These are phyloP conservation scores for Aegilops bicornis DNA, from an alignment of 176 grass and related monocot genomes.

Conservation along the genomic window DNA sequence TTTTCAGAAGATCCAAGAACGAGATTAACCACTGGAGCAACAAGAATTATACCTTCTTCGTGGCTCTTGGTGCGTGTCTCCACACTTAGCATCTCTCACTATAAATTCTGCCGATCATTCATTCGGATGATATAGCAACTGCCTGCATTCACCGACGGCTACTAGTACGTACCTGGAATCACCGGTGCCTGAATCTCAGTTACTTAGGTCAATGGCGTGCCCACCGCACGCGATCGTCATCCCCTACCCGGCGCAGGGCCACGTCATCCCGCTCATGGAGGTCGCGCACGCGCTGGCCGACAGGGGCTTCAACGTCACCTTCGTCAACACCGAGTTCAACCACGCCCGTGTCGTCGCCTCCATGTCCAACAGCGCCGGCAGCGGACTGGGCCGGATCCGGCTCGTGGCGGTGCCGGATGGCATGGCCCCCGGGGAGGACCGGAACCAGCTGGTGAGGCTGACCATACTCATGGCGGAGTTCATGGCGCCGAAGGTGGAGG, in stretches of 20 bases:
- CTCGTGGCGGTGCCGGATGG: slow-evolving; percentile 46
- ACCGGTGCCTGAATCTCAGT: not conserved
- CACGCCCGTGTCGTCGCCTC: slow-evolving; percentile 37
- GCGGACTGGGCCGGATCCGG: slow-evolving; percentile 12
- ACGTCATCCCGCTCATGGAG: slow-evolving; percentile 62
- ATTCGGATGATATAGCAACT: too few relatives aligned
- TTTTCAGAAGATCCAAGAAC: not conserved
- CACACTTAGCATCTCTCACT: too few relatives aligned
- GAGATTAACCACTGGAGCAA: not conserved
- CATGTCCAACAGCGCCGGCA: not conserved
- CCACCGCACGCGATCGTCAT: slow-evolving; percentile 35
- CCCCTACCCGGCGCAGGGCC: slow-evolving; percentile 57
- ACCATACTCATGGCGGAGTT: slow-evolving; percentile 9
- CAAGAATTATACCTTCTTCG: not conserved
- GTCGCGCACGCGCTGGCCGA: slow-evolving; percentile 38
- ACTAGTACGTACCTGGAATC: too few relatives aligned
- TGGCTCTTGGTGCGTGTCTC: not conserved
- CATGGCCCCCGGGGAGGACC: slow-evolving; percentile 34
- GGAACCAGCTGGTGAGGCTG: slow-evolving; percentile 31
- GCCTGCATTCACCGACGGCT: too few relatives aligned
- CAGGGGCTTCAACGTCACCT: slow-evolving; percentile 53
- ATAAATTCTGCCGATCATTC: not conserved
- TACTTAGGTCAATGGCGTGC: not conserved
- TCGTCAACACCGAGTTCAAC: slow-evolving; percentile 65
- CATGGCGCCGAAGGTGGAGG: slow-evolving; percentile 43